phyloP scores from a whole-genome alignment of 768 basidiomycete genomes.

The Gautieria morchelliformis region DNA sequence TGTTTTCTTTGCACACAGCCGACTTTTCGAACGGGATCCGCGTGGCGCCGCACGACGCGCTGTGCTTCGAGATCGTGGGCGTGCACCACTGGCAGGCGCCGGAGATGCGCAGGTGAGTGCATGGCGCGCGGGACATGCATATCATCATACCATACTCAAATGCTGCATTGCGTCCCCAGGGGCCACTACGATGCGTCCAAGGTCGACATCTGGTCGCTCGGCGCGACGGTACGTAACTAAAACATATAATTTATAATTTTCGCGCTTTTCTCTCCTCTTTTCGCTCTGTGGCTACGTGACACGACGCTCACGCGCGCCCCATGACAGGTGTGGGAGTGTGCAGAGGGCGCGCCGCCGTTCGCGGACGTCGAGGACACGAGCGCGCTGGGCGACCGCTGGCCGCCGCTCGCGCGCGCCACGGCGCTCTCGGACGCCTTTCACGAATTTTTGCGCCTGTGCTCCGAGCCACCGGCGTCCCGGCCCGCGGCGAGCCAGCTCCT shows the following conservation, averaged over 20 bases:
- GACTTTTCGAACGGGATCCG: conserved; percentile 75
- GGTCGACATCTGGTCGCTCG: conserved; percentile 74
- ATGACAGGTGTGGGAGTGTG: conserved; percentile 64
- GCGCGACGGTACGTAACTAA: conserved; percentile 44
- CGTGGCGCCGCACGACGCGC: conserved; percentile 41
- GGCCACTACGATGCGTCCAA: conserved; percentile 65
- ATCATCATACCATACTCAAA: no score
- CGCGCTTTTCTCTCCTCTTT: neutral
- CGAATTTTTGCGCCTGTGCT: conserved; percentile 61
- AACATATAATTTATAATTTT: no score
- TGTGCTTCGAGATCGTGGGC: conserved; percentile 50
- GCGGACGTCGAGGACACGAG: conserved; percentile 38
- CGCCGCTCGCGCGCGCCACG: conserved; percentile 47
- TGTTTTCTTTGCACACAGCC: conserved; percentile 31
- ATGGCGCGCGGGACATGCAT: conserved; percentile 2
- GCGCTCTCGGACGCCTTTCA: conserved; percentile 60
- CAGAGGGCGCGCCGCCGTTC: conserved; percentile 68
- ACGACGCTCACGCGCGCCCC: no score
- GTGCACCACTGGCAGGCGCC: conserved; percentile 84
- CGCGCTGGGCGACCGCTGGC: conserved; percentile 52
- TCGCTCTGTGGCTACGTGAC: no score
- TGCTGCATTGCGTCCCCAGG: no score
- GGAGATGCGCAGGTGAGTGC: conserved; percentile 61
- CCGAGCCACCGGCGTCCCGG: conserved; percentile 45
- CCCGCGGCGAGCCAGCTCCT: conserved; percentile 48